Evolutionary conservation across 208 protist genomes (phyloP).

Genomic region (Leishmania guyanensis): DNA sequence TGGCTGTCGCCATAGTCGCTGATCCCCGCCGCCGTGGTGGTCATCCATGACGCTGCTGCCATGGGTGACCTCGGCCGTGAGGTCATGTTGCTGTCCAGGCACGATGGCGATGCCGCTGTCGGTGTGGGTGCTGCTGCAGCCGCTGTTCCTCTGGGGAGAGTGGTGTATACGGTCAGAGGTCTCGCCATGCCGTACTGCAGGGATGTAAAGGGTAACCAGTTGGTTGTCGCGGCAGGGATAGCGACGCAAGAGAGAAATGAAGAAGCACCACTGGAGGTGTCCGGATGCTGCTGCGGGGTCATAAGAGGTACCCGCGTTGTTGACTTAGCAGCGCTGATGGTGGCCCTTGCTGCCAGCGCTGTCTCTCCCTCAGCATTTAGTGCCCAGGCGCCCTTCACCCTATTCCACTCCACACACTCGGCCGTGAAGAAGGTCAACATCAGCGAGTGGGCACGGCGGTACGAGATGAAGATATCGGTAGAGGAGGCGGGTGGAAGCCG

Average conservation of each 20-base stretch:
- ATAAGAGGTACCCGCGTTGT: not conserved
- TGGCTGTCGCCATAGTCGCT: not conserved
- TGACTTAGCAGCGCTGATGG: not conserved
- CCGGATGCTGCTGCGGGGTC: not conserved
- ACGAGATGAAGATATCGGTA: slow-evolving; percentile 46
- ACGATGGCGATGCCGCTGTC: not conserved
- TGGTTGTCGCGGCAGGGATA: not conserved
- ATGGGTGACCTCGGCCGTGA: slow-evolving; percentile 45
- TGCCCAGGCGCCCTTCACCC: slow-evolving; percentile 9
- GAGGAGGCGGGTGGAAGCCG: slow-evolving; percentile 30
- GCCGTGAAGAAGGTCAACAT: slow-evolving; percentile 36
- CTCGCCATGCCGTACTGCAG: slow-evolving; percentile 59
- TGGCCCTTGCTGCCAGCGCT: slow-evolving; percentile 24
- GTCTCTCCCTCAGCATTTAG: slow-evolving; percentile 28
- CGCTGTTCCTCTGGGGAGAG: slow-evolving; percentile 14
- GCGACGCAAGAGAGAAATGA: not conserved
- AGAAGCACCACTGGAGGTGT: not conserved
- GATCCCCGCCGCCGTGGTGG: not conserved
- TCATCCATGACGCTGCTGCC: not conserved
- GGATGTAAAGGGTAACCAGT: slow-evolving; percentile 36
- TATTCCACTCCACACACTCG: slow-evolving; percentile 32
- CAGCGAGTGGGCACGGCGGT: slow-evolving; percentile 31
- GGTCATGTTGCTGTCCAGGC: slow-evolving; percentile 16
- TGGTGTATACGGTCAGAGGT: slow-evolving; percentile 27
- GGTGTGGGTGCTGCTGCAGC: not conserved